phyloP scores from a whole-genome alignment of 257 asterid genomes.

The Eucommia ulmoides region DNA sequence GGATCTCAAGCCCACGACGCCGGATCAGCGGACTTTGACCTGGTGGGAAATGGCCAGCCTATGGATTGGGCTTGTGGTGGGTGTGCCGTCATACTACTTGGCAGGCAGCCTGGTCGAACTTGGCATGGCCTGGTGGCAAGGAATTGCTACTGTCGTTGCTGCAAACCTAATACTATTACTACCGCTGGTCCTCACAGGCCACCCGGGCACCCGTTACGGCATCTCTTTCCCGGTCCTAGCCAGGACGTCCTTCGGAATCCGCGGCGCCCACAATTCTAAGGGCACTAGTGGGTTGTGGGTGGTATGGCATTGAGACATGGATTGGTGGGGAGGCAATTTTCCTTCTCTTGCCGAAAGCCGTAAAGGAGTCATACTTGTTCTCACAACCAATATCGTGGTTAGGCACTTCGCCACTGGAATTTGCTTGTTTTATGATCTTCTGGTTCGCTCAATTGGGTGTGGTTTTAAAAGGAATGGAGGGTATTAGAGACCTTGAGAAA shows the following conservation, averaged over 20 bases:
- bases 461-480: constrained; percentile 85
- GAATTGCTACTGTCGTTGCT: constrained; percentile 73
- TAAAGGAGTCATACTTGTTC: constrained; percentile 31
- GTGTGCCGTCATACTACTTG: constrained; percentile 77
- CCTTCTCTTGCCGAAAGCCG: constrained; percentile 39
- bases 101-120: constrained; percentile 93
- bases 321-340: constrained; percentile 92
- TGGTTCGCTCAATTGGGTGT: constrained; percentile 61
- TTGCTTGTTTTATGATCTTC: constrained; percentile 54
- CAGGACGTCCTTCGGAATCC: constrained; percentile 64
- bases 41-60: constrained; percentile 70
- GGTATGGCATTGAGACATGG: constrained; percentile 97
- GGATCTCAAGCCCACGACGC: constrained; percentile 61
- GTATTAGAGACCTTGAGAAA: constrained; percentile 60
- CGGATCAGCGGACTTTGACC: constrained; percentile 39
- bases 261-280: constrained; percentile 77
- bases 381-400: constrained; percentile 44
- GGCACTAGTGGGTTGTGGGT: constrained; percentile 79
- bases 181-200: constrained; percentile 66
- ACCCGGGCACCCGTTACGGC: constrained; percentile 74
- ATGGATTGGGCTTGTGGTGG: constrained; percentile 85
- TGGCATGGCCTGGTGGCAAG: constrained; percentile 99
- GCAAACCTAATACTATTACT: constrained; percentile 51
- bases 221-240: constrained; percentile 83
- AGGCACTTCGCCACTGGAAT: constrained; percentile 79